Evolutionary conservation across 2,329 filamentous ascomycete species (phyloP).

Genomic region (Macroventuria anomochaeta): DNA sequence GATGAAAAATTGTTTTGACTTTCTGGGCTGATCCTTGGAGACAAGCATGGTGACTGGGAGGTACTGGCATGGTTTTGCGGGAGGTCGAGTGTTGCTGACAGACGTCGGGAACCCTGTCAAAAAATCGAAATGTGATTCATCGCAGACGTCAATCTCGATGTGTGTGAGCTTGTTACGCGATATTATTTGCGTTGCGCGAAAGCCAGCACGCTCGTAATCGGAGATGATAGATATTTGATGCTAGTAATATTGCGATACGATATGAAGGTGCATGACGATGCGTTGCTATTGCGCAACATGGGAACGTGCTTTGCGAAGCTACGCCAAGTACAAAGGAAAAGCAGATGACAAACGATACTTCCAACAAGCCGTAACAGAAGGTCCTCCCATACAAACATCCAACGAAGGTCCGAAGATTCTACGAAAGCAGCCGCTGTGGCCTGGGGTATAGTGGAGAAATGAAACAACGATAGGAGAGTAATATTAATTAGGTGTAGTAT

Average conservation of each 20-base stretch:
- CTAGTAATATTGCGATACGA: neutral
- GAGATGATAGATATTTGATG: neutral
- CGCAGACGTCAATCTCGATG: neutral
- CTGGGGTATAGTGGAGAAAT: slow-evolving; percentile 9
- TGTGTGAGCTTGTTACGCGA: neutral
- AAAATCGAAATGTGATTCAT: no score
- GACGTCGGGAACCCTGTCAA: no score
- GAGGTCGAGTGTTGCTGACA: no score
- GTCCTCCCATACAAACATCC: slow-evolving; percentile 4
- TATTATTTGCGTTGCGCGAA: neutral
- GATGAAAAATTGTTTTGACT: no score
- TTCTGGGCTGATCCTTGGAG: no score
- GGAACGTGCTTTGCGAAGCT: neutral
- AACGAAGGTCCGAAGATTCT: slow-evolving; percentile 9
- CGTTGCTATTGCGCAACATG: neutral
- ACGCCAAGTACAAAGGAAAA: neutral
- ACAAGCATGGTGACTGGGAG: no score
- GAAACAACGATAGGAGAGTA: neutral
- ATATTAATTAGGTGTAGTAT: slow-evolving; percentile 8
- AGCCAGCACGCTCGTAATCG: neutral
- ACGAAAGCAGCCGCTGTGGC: slow-evolving; percentile 7
- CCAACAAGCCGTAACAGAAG: neutral
- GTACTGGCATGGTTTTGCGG: no score
- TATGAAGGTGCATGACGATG: no score
- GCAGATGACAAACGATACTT: neutral